A percentile compares a stretch with the other conserved stretches of the same genome.
Evolutionary conservation across 768 basidiomycete genomes (phyloP).

Genomic region (Tulasnella sp.): DNA sequence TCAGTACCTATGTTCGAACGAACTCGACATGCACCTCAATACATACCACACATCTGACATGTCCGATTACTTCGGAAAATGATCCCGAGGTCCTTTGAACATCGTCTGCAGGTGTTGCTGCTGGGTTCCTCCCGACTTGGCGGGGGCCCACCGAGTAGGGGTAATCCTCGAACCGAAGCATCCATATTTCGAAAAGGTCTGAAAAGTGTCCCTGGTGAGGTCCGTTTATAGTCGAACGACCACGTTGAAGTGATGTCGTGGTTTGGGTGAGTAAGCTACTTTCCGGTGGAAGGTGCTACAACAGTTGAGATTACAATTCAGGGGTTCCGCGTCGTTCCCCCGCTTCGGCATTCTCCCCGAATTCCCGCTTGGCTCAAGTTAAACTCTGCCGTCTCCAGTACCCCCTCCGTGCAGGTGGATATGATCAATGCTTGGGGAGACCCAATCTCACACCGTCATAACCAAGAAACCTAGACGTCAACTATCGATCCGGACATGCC

Average conservation of each 20-base stretch:
- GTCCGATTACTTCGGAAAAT: conserved; percentile 15
- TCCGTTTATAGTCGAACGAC: background rate
- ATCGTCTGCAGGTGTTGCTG: conserved; percentile 26
- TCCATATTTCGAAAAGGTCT: conserved; percentile 22
- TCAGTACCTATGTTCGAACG: background rate
- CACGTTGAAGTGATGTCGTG: background rate
- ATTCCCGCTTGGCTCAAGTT: background rate
- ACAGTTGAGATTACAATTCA: conserved; percentile 3
- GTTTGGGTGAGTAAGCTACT: conserved; percentile 1
- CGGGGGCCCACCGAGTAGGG: conserved; percentile 28
- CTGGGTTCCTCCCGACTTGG: conserved; percentile 24
- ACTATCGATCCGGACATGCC: too few species aligned
- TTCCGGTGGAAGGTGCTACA: background rate
- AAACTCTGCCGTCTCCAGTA: background rate
- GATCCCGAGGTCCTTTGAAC: conserved; percentile 29
- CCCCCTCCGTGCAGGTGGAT: background rate
- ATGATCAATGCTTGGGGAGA: too few species aligned
- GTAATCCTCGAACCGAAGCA: conserved; percentile 29
- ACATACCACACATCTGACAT: conserved; percentile 29
- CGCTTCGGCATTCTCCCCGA: background rate
- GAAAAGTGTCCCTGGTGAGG: background rate
- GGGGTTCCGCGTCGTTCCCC: background rate
- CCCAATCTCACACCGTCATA: too few species aligned
- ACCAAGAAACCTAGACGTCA: too few species aligned
- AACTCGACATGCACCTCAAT: background rate